Evolutionary conservation across 2,329 filamentous ascomycete genomes (phyloP).

Genomic region (Bisporella sp.): DNA sequence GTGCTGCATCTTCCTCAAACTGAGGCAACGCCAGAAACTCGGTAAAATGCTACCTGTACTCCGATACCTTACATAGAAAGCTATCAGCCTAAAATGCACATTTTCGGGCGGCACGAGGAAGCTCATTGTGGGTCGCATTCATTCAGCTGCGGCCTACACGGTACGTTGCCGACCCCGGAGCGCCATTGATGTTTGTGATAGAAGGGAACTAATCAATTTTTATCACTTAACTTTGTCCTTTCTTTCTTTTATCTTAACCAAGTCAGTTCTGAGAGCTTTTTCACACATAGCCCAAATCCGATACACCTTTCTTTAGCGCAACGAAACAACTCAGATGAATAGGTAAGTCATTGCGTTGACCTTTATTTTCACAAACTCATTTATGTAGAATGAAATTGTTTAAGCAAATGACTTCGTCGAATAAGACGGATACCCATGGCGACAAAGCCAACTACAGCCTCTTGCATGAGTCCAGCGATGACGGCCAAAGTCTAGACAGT

Average conservation of each 20-base stretch:
- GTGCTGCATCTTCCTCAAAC: background rate
- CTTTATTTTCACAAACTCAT: no score
- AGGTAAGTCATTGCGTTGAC: background rate
- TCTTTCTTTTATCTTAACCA: background rate
- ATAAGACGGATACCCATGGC: background rate
- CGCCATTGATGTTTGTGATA: background rate
- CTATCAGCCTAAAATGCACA: background rate
- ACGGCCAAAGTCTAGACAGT: background rate
- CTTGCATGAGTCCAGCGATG: slow-evolving; percentile 4
- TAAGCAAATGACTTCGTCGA: background rate
- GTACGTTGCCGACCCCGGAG: background rate
- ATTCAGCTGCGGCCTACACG: background rate
- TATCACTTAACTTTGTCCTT: background rate
- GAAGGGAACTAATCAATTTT: background rate
- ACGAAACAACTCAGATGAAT: background rate
- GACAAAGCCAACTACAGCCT: slow-evolving; percentile 2
- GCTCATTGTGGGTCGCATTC: background rate
- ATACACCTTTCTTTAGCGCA: background rate
- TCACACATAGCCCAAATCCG: background rate
- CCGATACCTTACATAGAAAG: background rate
- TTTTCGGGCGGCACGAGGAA: background rate
- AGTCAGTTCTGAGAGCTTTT: background rate
- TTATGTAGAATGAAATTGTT: slow-evolving; percentile 2
- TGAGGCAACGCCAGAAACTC: background rate
- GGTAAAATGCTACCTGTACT: background rate